Base-by-base conservation (phyloP, 176 grass and related monocot species). In the Oropetium thomaeum region DNA sequence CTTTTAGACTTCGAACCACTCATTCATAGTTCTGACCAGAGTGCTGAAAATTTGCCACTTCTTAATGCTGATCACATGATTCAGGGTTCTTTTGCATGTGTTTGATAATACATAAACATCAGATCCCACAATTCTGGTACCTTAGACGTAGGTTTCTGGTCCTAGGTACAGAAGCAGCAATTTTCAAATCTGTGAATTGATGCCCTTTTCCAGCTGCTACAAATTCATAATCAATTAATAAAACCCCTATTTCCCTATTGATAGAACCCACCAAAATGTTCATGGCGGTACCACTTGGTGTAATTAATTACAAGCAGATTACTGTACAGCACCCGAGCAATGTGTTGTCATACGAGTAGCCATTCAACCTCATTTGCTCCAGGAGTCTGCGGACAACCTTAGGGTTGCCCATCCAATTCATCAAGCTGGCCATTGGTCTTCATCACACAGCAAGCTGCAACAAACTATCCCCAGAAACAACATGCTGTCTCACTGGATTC, bases 321-420 rank as follows among this genome's bases (percentile, higher is more conserved):
- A 67, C 80, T 79, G 64, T 75, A 88, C 75, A 84, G 25, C 44
- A 69, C 8, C 35, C 26, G 15, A 25, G 29, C 26, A 86, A 62
- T 83, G 63, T 25, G 28, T 57, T 41, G 72, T 57, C 37, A 61
- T 83, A 52, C 7, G 5, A 45, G 29, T n/a, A 48, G 49, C 14
- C 32, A 49, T 61, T 51, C 40, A 58, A 37, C 39, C 15, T 14
- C 17, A 73, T 53, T 72, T 29, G 42, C 42, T 54, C 16, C 27
- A 70, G 70, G 14, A 71, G 48, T 14, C 51, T 39, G 8, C 3
- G 28, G 16, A 58, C 31, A 53, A n/a, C n/a, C 3, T 20, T 25
- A 10, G 25, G 20, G 29, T 38, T 14, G 27, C 20, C 0, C 22
- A 67, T 30, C 68, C 38, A 79, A 37, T 58, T 34, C 37, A 54